Percentiles rank a stretch among this genome's conserved stretches.
These are phyloP conservation scores for Penicillium sp. DNA, from an alignment of 2,329 filamentous ascomycete genomes.

Conservation along the genomic window DNA sequence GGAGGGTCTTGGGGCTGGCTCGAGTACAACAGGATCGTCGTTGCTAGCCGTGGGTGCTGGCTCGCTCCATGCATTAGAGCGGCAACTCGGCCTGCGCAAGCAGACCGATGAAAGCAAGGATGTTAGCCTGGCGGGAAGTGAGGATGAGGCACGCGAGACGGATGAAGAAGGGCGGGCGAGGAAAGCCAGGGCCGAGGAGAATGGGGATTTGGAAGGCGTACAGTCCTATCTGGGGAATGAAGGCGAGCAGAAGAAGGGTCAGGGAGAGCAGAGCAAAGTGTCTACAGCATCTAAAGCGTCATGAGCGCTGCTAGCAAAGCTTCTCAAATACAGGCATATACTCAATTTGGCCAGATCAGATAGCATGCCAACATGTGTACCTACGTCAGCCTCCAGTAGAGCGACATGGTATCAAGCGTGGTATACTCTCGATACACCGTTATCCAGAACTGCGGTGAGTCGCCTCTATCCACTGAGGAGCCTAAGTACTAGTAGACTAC, in stretches of 20 bases:
- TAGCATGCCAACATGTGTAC: too few species aligned
- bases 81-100: conserved; percentile 68
- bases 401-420: too few species aligned
- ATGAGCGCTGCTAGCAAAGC: neutral
- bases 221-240: conserved; percentile 36
- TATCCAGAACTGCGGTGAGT: too few species aligned
- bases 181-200: conserved; percentile 25
- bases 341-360: too few species aligned
- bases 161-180: conserved; percentile 27
- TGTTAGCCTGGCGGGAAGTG: conserved; percentile 72
- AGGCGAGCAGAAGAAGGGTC: neutral
- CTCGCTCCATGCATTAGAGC: conserved; percentile 36
- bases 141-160: conserved; percentile 40
- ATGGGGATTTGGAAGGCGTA: conserved; percentile 42
- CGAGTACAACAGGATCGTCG: neutral
- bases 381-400: too few species aligned
- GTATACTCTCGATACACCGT: too few species aligned
- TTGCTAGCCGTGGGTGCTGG: conserved; percentile 9
- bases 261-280: neutral
- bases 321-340: conserved; percentile 29
- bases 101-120: conserved; percentile 66
- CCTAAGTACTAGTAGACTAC: too few species aligned
- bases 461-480: too few species aligned
- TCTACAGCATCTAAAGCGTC: neutral
- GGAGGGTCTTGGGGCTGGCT: neutral